Percentiles rank a stretch among this genome's conserved stretches.
Conservation (phyloP, 305 asterid genomes). For the Solanum hybrid region DNA sequence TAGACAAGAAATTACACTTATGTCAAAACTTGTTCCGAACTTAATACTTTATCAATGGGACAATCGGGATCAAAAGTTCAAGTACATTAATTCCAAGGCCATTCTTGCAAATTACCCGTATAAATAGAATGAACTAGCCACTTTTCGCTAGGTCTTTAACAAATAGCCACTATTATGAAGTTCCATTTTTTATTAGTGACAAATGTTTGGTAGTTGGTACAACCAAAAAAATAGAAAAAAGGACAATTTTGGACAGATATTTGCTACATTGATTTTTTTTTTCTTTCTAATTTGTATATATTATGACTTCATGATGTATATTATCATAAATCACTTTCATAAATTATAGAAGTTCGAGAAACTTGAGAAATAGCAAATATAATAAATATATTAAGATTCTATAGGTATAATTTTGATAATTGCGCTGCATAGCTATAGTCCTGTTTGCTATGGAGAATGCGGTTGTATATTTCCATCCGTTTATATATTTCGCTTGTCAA, state of each 20-base stretch:
- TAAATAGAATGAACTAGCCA: neutral
- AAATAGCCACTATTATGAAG: neutral
- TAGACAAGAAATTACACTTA: too few species aligned
- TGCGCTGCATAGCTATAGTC: too few species aligned
- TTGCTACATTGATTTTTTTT: neutral
- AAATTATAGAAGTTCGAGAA: neutral
- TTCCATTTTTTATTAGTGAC: neutral
- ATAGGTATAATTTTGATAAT: too few species aligned
- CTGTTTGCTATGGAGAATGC: too few species aligned
- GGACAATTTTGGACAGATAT: neutral
- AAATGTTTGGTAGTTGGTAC: neutral
- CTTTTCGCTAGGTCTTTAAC: neutral
- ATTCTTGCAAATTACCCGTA: neutral
- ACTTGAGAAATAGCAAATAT: too few species aligned
- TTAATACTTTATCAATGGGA: too few species aligned
- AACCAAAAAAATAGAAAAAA: neutral
- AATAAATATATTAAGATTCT: too few species aligned
- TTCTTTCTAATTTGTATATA: neutral
- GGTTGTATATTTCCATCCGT: too few species aligned
- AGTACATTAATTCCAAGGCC: too few species aligned
- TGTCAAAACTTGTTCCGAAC: neutral
- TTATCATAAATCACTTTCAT: neutral
- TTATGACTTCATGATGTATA: neutral
- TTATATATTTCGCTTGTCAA: too few species aligned
- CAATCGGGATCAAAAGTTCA: neutral